Base-by-base conservation (phyloP, 768 basidiomycete genomes). In the Phaffia australis region DNA sequence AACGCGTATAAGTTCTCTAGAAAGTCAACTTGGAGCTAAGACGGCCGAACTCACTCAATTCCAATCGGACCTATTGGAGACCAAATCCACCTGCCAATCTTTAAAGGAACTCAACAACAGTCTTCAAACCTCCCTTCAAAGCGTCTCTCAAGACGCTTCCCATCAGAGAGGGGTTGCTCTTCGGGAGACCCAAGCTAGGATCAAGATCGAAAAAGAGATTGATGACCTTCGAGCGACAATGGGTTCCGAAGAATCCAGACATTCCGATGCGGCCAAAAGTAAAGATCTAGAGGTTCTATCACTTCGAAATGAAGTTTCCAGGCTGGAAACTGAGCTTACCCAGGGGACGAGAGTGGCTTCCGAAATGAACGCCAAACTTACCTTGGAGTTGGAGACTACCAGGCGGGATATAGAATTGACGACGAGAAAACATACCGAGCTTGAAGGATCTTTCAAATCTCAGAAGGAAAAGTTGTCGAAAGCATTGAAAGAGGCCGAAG, bases 221-320 rank as follows among this genome's bases (percentile, higher is more conserved):
- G 92, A 94, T 71, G 87, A 89, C 69, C 80, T 98, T 9, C 85
- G 92, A 8, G 79, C 82, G n/a, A 87, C 88, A 1, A 95, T 91
- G 75, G 82, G 85, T 0, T 85, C 84, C 29, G 92, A 97, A 75
- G 92, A 91, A 72, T 86, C 83, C 11, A 85, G 86, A 35, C 83
- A 88, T 21, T 82, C 81, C 46, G 88, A 95, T 73, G 89, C 85
- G 0, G 89, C 91, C 74, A 86, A 85, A 76, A 87, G 87, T 76
- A 89, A 86, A 72, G 92, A 97, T 70, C 80, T 83, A 55, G 94
- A 99, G 75, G 83, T 97, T 15, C 75, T 77, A 0, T 81, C 84
- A 35, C 79, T 99, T 7, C 85, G 92, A 25, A 73, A 74, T 14
- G 85, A 89, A 71, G 81, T 82, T 25, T 72, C 74, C 23, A 80